Conservation (phyloP, 306 rosid genomes). For the Delonix regia region DNA sequence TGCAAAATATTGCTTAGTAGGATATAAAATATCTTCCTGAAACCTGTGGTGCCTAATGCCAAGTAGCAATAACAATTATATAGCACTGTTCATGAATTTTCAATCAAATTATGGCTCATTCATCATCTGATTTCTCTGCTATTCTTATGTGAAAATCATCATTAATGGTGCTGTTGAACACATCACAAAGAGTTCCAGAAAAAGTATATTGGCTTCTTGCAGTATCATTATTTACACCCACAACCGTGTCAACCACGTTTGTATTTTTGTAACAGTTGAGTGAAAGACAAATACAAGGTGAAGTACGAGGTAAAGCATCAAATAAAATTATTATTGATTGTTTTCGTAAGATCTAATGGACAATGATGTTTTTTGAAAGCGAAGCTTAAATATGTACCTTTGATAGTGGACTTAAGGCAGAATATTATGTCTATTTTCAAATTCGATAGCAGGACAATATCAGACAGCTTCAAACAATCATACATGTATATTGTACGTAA, state of each 20-base stretch:
- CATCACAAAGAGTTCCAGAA: neutral
- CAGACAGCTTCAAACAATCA: conserved; percentile 31
- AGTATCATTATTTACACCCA: neutral
- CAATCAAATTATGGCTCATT: neutral
- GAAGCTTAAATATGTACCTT: conserved; percentile 29
- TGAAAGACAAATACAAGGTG: conserved; percentile 15
- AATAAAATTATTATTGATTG: neutral
- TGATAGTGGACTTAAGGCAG: conserved; percentile 34
- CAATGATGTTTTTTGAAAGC: conserved; percentile 21
- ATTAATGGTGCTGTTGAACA: neutral
- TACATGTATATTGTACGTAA: neutral
- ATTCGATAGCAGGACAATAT: conserved; percentile 34
- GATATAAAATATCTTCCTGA: conserved; percentile 27
- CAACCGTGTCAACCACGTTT: conserved; percentile 4
- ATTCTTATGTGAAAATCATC: neutral
- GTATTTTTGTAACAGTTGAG: conserved; percentile 27
- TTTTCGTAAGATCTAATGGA: conserved; percentile 29
- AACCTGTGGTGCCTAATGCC: conserved; percentile 19
- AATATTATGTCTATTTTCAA: conserved; percentile 31
- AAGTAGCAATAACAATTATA: conserved; percentile 8
- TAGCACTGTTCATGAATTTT: neutral
- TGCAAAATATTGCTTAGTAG: conserved; percentile 18
- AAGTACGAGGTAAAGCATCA: conserved; percentile 14
- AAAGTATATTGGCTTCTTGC: conserved; percentile 24
- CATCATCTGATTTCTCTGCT: neutral